Conservation (phyloP, 768 basidiomycete species). For the Macrolepiota albuminosa region DNA sequence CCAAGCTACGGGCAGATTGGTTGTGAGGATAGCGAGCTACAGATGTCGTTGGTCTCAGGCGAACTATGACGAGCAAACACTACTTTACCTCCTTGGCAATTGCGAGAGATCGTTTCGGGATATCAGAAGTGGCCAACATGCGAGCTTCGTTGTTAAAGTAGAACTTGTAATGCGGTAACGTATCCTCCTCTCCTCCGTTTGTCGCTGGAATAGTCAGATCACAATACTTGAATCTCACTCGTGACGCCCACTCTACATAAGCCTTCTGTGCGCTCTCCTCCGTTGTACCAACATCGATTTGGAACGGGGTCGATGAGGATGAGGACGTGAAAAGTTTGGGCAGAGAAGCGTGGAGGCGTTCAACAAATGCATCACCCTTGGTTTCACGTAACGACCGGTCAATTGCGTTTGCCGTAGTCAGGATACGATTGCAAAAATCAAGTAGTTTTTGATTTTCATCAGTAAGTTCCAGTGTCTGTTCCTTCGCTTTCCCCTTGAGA, state of each 20-base stretch:
- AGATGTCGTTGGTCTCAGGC: background rate
- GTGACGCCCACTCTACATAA: slow-evolving; percentile 83
- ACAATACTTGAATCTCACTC: slow-evolving; percentile 86
- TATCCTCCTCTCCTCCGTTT: slow-evolving; percentile 40
- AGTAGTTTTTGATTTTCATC: slow-evolving; percentile 80
- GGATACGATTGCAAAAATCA: slow-evolving; percentile 81
- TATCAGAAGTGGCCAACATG: slow-evolving; percentile 78
- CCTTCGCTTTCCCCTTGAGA: slow-evolving; percentile 64
- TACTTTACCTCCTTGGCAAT: slow-evolving; percentile 84
- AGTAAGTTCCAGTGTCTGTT: slow-evolving; percentile 36
- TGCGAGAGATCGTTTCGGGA: slow-evolving; percentile 87
- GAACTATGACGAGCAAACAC: slow-evolving; percentile 3
- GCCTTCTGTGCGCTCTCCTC: slow-evolving; percentile 64
- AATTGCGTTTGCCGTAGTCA: slow-evolving; percentile 77
- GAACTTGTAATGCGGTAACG: slow-evolving; percentile 73
- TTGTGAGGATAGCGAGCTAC: slow-evolving; percentile 88
- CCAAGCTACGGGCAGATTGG: slow-evolving; percentile 93
- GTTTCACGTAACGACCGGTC: slow-evolving; percentile 85
- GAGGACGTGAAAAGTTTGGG: slow-evolving; percentile 64
- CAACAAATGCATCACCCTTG: slow-evolving; percentile 84
- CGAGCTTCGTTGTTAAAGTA: slow-evolving; percentile 80
- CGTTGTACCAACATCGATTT: slow-evolving; percentile 50
- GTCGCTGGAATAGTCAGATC: slow-evolving; percentile 57
- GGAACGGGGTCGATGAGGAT: slow-evolving; percentile 31
- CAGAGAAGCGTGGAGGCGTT: slow-evolving; percentile 68